Percentiles rank a stretch among this genome's conserved stretches.
Evolutionary conservation across 1,284 basidiomycete genomes (phyloP).

Genomic region (Serendipita sp.): DNA sequence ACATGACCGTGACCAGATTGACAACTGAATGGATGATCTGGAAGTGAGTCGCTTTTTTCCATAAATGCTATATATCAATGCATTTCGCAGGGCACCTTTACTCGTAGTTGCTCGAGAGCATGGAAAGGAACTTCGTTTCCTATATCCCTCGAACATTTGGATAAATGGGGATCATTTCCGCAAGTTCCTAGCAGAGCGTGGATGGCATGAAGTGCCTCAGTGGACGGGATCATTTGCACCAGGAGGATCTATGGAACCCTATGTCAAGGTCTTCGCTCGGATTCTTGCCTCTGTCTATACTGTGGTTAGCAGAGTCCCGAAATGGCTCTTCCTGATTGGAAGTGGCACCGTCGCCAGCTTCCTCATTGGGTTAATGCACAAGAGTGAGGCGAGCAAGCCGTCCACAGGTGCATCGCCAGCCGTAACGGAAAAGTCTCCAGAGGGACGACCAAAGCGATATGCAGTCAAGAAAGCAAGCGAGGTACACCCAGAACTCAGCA

Average conservation of each 20-base stretch:
- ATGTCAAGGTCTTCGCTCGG: slow-evolving; percentile 46
- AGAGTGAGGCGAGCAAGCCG: slow-evolving; percentile 13
- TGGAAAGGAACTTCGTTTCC: slow-evolving; percentile 61
- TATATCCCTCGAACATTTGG: slow-evolving; percentile 44
- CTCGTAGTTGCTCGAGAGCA: slow-evolving; percentile 51
- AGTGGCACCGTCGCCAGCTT: slow-evolving; percentile 46
- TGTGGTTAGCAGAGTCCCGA: slow-evolving; percentile 33
- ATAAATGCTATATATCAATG: slow-evolving; percentile 7
- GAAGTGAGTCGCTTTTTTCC: slow-evolving; percentile 32
- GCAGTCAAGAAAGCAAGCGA: neutral
- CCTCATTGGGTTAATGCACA: slow-evolving; percentile 41
- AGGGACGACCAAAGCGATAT: neutral
- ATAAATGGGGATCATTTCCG: slow-evolving; percentile 43
- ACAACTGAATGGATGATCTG: slow-evolving; percentile 64
- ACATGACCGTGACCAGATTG: slow-evolving; percentile 52
- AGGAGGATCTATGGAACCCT: slow-evolving; percentile 57
- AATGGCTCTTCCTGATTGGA: slow-evolving; percentile 42
- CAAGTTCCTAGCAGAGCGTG: slow-evolving; percentile 45
- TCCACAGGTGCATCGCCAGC: neutral
- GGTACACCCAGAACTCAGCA: neutral
- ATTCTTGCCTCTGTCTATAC: slow-evolving; percentile 38
- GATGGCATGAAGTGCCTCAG: slow-evolving; percentile 39
- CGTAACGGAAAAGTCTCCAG: neutral
- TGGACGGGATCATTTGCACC: slow-evolving; percentile 54
- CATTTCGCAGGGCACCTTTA: slow-evolving; percentile 42